Conservation (phyloP, 306 rosid genomes). For the Hippophae gyantsensis region DNA sequence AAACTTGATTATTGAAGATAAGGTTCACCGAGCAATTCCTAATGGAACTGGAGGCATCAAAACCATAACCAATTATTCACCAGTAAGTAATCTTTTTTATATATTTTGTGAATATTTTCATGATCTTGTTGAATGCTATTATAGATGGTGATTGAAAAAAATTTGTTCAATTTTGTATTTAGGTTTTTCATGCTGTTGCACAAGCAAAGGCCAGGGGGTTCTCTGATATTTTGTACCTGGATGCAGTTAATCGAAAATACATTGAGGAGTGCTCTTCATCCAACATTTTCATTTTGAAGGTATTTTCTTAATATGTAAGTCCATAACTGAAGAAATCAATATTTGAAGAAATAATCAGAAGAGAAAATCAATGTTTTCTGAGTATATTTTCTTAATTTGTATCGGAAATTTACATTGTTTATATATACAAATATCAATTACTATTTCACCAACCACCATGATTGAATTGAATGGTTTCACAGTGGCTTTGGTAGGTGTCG, state of each 20-base stretch:
- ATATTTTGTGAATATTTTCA: neutral
- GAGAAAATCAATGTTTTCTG: too few relatives aligned
- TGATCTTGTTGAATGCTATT: neutral
- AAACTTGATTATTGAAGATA: conserved; percentile 28
- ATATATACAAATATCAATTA: too few relatives aligned
- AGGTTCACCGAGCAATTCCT: conserved; percentile 26
- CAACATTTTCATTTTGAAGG: conserved; percentile 45
- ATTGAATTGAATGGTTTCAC: too few relatives aligned
- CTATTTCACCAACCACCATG: too few relatives aligned
- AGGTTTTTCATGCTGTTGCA: neutral
- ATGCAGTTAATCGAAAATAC: conserved; percentile 34
- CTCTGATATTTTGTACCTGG: conserved; percentile 42
- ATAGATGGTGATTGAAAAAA: neutral
- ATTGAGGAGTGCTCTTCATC: conserved; percentile 35
- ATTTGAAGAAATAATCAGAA: too few relatives aligned
- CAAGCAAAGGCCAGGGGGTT: conserved; percentile 39
- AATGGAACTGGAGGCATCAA: conserved; percentile 51
- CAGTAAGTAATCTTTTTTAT: conserved; percentile 21
- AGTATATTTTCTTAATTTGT: too few relatives aligned
- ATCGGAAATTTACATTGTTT: too few relatives aligned
- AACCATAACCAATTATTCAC: conserved; percentile 44
- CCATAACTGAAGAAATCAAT: too few relatives aligned
- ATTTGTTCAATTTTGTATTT: neutral
- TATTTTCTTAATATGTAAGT: neutral
- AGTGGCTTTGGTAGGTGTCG: too few relatives aligned